These are phyloP conservation scores for Boletus reticulatus DNA, from an alignment of 768 basidiomycete species.

Conservation along the genomic window DNA sequence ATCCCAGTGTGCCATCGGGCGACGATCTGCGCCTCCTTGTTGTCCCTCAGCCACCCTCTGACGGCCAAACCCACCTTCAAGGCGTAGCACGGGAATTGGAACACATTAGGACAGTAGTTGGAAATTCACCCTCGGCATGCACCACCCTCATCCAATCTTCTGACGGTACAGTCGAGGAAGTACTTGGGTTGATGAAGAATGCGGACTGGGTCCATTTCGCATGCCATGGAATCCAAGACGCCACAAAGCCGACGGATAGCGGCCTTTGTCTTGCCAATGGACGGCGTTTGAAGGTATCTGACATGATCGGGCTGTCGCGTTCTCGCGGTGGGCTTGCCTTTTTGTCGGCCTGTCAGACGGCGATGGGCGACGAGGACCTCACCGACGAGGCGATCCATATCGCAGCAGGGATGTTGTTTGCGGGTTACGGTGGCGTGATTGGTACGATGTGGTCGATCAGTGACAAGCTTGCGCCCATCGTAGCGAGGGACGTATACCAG, in stretches of 20 bases:
- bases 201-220: neutral
- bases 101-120: conserved; percentile 14
- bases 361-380: neutral
- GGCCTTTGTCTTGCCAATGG: neutral
- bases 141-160: neutral
- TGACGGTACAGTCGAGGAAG: conserved; percentile 10
- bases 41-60: conserved; percentile 13
- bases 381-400: neutral
- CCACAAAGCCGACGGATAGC: neutral
- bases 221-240: neutral
- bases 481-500: conserved; percentile 35
- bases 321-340: neutral
- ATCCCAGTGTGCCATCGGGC: neutral
- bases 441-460: neutral
- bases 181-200: neutral
- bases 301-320: neutral
- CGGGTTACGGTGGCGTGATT: conserved; percentile 22
- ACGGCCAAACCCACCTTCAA: conserved; percentile 4
- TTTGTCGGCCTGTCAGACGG: neutral
- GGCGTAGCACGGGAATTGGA: conserved; percentile 17
- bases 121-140: neutral
- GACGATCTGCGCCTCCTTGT: neutral
- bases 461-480: conserved; percentile 27
- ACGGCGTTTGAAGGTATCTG: neutral
- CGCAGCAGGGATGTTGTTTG: conserved; percentile 31